These are phyloP conservation scores for Venturiaceae sp. DNA, from an alignment of 2,329 filamentous ascomycete genomes.

Conservation along the genomic window DNA sequence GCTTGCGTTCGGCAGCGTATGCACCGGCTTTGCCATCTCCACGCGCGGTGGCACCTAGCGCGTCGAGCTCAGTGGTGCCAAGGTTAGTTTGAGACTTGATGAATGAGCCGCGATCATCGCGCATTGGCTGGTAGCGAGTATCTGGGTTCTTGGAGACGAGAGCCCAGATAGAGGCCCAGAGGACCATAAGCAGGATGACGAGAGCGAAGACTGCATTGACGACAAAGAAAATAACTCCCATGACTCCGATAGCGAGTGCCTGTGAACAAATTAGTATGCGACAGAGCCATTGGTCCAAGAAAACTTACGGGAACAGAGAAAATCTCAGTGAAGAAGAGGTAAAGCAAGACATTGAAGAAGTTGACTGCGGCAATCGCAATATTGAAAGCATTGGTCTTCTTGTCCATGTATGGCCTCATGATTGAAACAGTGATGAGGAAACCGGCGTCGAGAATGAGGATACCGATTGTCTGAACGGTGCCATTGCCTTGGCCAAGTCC, in stretches of 20 bases:
- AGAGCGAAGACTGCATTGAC: constrained; percentile 10
- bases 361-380: constrained; percentile 85
- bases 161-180: constrained; percentile 67
- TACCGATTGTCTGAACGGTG: constrained; percentile 67
- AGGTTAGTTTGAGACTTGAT: constrained; percentile 73
- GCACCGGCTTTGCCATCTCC: constrained; percentile 60
- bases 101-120: constrained; percentile 90
- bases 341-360: constrained; percentile 82
- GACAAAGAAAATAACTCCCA: constrained; percentile 11
- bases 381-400: constrained; percentile 95
- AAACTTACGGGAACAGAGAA: constrained; percentile 66
- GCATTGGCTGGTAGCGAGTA: constrained; percentile 91
- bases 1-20: constrained; percentile 66
- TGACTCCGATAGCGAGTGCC: constrained; percentile 25
- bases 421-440: constrained; percentile 71
- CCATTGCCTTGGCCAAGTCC: constrained; percentile 65
- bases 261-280: constrained; percentile 31
- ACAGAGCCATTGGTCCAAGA: constrained; percentile 59
- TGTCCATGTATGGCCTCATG: constrained; percentile 94
- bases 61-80: constrained; percentile 69
- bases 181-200: constrained; percentile 51
- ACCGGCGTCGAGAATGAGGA: constrained; percentile 72
- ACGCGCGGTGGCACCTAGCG: constrained; percentile 10
- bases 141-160: constrained; percentile 89
- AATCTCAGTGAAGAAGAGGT: constrained; percentile 78